Evolutionary conservation across 2,329 filamentous ascomycete genomes (phyloP).

Genomic region (Ophiostoma himal-ulmi): DNA sequence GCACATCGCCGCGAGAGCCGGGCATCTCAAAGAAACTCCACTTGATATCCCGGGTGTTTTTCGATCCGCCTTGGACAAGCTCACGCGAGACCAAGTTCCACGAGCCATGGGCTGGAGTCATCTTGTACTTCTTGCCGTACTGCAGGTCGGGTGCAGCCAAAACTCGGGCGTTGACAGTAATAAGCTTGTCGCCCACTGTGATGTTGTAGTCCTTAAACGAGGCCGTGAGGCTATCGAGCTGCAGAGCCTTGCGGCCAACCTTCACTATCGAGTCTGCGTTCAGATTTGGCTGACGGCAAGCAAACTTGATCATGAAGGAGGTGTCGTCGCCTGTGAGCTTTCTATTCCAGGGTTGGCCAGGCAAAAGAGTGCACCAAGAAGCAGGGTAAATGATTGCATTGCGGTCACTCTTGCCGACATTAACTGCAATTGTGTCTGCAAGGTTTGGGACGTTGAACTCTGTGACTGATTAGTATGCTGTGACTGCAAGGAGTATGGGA

Average conservation of each 20-base stretch:
- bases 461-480: not conserved
- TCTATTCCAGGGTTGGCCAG: conserved; percentile 57
- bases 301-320: conserved; percentile 63
- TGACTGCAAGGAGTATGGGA: not conserved
- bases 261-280: conserved; percentile 63
- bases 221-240: conserved; percentile 44
- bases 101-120: conserved; percentile 45
- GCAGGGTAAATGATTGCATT: conserved; percentile 61
- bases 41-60: conserved; percentile 44
- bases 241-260: conserved; percentile 52
- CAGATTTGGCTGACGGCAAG: conserved; percentile 58
- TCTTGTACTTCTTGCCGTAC: conserved; percentile 43
- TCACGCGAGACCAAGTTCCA: conserved; percentile 63
- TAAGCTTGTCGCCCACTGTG: conserved; percentile 51
- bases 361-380: conserved; percentile 57
- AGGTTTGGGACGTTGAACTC: conserved; percentile 10
- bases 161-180: conserved; percentile 68
- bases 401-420: conserved; percentile 51
- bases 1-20: conserved; percentile 13
- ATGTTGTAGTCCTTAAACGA: conserved; percentile 58
- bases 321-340: conserved; percentile 59
- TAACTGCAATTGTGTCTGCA: conserved; percentile 48
- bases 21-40: conserved; percentile 39
- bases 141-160: conserved; percentile 54
- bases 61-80: conserved; percentile 47